These are phyloP conservation scores for Pilaira anomala DNA, from an alignment of 192 early-diverging fungal species.

Conservation along the genomic window DNA sequence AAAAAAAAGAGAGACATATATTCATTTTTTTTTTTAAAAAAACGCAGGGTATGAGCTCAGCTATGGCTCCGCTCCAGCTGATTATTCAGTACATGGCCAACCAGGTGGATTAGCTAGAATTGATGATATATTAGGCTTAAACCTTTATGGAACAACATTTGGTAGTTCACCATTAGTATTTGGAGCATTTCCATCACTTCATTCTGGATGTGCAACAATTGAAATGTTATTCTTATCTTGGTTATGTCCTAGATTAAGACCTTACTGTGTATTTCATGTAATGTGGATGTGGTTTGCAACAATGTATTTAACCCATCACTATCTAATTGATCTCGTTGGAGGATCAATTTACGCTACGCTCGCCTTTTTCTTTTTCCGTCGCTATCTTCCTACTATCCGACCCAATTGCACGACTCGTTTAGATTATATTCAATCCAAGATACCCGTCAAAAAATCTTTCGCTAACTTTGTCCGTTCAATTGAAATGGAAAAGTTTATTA, in stretches of 20 bases:
- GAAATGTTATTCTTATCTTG: conserved; percentile 57
- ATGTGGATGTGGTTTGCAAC: conserved; percentile 80
- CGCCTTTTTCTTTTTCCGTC: conserved; percentile 49
- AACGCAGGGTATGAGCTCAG: conserved; percentile 64
- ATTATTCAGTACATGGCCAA: conserved; percentile 63
- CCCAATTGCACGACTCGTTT: conserved; percentile 29
- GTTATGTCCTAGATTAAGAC: conserved; percentile 43
- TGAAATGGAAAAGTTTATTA: conserved; percentile 12
- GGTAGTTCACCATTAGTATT: conserved; percentile 68
- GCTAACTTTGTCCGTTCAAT: conserved; percentile 11
- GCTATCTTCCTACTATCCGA: conserved; percentile 41
- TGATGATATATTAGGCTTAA: conserved; percentile 60
- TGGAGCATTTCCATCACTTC: conserved; percentile 74
- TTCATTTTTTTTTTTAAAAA: not conserved
- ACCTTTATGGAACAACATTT: conserved; percentile 62
- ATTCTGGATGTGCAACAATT: conserved; percentile 67
- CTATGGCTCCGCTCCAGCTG: conserved; percentile 60
- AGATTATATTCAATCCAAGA: conserved; percentile 31
- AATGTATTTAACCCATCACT: conserved; percentile 75
- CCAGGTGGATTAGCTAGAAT: conserved; percentile 67
- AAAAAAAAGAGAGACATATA: too few relatives aligned
- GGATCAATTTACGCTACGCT: conserved; percentile 63
- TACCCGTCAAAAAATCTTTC: conserved; percentile 9
- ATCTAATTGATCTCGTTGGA: conserved; percentile 68
- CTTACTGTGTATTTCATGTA: conserved; percentile 50